Conservation (phyloP, 2,329 filamentous ascomycete species). For the Aspergillus felis region DNA sequence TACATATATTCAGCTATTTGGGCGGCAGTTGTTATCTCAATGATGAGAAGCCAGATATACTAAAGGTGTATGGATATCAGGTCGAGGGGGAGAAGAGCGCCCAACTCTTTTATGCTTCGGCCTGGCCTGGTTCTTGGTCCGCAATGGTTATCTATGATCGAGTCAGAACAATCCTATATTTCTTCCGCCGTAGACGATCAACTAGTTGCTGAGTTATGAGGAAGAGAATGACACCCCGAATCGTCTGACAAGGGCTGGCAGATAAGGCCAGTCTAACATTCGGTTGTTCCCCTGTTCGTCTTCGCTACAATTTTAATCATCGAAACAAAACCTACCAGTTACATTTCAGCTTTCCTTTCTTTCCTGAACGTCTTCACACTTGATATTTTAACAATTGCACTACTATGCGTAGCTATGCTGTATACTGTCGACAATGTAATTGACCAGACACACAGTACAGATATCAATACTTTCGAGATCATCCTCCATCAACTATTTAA, state of each 20-base stretch:
- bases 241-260: too few species aligned
- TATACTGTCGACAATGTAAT: constrained; percentile 31
- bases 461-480: constrained; percentile 45
- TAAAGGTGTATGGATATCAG: too few species aligned
- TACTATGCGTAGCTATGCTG: neutral
- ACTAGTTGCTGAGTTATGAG: too few species aligned
- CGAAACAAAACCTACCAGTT: neutral
- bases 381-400: neutral
- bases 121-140: neutral
- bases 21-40: too few species aligned
- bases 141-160: neutral
- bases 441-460: neutral
- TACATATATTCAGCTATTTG: too few species aligned
- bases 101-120: too few species aligned
- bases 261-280: too few species aligned
- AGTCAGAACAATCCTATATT: too few species aligned
- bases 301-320: neutral
- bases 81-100: too few species aligned
- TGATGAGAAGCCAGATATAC: too few species aligned
- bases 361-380: neutral
- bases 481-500: neutral
- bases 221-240: too few species aligned
- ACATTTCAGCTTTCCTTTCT: neutral
- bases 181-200: too few species aligned
- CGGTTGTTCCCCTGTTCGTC: neutral